phyloP scores from a whole-genome alignment of 768 basidiomycete genomes.

The Tulasnella sp. region DNA sequence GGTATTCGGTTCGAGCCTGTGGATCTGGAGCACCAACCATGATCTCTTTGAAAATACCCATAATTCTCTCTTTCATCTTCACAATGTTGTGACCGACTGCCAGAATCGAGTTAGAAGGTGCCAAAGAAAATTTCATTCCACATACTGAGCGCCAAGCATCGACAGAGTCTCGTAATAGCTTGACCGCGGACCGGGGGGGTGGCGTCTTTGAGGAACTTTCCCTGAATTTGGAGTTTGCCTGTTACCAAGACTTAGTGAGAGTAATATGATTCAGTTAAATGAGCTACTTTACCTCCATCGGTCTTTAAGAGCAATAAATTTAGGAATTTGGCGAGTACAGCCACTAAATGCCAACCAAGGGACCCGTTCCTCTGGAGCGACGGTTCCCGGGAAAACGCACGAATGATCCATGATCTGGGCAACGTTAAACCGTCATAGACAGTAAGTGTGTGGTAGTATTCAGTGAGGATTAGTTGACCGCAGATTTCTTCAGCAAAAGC shows the following conservation, averaged over 20 bases:
- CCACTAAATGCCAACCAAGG: neutral
- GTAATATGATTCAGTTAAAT: too few species aligned
- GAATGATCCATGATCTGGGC: constrained; percentile 9
- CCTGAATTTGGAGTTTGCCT: neutral
- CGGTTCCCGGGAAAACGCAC: neutral
- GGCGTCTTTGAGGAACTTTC: neutral
- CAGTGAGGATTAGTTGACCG: neutral
- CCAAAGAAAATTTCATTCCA: neutral
- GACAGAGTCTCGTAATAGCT: neutral
- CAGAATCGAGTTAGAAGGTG: neutral
- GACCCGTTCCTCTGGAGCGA: neutral
- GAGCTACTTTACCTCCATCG: neutral
- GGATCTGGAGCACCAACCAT: neutral
- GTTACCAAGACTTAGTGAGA: neutral
- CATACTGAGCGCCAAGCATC: neutral
- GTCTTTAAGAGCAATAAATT: neutral
- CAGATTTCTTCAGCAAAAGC: constrained; percentile 6
- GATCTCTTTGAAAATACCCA: neutral
- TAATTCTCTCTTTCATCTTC: neutral
- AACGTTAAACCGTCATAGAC: neutral
- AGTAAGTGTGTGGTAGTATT: neutral
- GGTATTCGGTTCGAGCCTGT: neutral
- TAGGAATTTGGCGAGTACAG: neutral
- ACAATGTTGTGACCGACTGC: neutral
- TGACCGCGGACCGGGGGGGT: neutral